Evolutionary conservation across 2,329 filamentous ascomycete species (phyloP).

Genomic region (Fusarium caatingaense): DNA sequence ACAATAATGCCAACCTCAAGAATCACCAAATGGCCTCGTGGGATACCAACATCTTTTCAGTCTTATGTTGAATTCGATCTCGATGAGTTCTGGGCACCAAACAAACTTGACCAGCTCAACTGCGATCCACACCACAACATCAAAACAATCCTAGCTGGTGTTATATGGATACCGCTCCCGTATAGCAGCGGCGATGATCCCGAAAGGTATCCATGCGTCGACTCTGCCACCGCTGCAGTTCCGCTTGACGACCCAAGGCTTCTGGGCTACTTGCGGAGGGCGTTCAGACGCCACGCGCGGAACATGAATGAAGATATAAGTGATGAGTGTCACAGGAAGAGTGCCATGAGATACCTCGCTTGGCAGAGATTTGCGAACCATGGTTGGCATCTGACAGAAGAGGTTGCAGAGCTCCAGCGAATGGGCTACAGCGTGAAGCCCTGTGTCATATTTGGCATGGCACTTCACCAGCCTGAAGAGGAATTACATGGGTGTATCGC

Average conservation of each 20-base stretch:
- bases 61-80: not conserved
- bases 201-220: not conserved
- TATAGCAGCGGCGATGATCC: not conserved
- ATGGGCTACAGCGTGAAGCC: not conserved
- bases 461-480: not conserved
- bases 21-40: not conserved
- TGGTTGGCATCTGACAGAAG: not conserved
- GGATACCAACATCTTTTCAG: not conserved
- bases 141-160: not conserved
- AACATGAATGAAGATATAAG: not conserved
- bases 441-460: slow-evolving; percentile 11
- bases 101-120: not conserved
- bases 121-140: not conserved
- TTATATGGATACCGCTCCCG: not conserved
- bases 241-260: slow-evolving; percentile 13
- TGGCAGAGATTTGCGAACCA: rapidly evolving
- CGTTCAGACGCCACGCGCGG: not conserved
- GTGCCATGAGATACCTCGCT: not conserved
- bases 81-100: not conserved
- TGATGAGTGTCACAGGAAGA: not conserved
- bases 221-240: not conserved
- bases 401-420: not conserved
- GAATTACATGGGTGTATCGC: not conserved
- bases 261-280: not conserved
- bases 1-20: not conserved